These are phyloP conservation scores for Nissolia schottii DNA, from an alignment of 306 rosid species.

Conservation along the genomic window DNA sequence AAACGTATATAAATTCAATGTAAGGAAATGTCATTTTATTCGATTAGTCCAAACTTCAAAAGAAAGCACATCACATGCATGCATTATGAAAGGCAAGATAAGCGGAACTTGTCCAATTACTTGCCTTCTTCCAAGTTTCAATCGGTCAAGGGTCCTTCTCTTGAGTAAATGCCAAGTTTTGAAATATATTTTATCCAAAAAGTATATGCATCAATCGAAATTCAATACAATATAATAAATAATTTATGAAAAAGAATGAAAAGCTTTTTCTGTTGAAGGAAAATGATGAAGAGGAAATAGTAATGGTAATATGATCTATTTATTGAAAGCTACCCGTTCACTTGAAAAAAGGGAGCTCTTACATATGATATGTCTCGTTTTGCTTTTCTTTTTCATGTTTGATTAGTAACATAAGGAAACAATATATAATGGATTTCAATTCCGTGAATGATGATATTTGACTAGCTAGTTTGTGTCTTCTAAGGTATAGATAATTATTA, in stretches of 20 bases:
- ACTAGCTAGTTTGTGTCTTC: not conserved
- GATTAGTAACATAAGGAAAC: not conserved
- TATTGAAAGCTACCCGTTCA: not conserved
- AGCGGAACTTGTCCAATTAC: conserved; percentile 27
- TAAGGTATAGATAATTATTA: not conserved
- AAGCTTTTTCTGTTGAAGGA: not conserved
- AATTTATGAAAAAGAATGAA: not conserved
- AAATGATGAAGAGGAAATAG: not conserved
- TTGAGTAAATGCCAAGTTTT: not conserved
- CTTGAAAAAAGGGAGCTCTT: not conserved
- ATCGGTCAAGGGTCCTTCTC: not conserved
- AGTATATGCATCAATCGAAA: not conserved
- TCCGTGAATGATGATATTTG: not conserved
- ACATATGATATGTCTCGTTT: not conserved
- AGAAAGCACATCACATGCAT: not conserved
- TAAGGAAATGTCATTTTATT: not conserved
- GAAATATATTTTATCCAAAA: not conserved
- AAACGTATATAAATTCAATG: not conserved
- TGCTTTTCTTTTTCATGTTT: not conserved
- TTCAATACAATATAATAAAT: not conserved
- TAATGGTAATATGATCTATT: not conserved
- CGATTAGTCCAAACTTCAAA: not conserved
- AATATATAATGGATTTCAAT: not conserved
- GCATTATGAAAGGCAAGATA: not conserved
- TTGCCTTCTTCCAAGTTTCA: not conserved